Evolutionary conservation across 2,329 filamentous ascomycete species (phyloP), one percentile per base, ranked within the genome.

Genomic region (Ophiobolus disseminans): DNA sequence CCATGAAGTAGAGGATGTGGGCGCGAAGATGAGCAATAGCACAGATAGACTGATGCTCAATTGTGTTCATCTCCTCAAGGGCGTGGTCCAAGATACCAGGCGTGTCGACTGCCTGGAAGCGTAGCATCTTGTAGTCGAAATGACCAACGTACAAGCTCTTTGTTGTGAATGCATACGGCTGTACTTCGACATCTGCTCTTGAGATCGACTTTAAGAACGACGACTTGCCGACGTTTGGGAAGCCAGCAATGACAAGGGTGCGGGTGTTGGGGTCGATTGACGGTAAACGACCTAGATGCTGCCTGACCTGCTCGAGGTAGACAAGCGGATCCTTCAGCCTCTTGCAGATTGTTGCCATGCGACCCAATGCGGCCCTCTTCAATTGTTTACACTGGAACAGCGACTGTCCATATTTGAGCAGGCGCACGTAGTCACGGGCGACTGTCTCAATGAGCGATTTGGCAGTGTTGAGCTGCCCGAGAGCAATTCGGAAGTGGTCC

Each of bases 371-470:
- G 41, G 95, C 94, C 58, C 90, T 85, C 86, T 99, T 99, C 68
- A 99, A 86, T 80, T 97, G 92, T 80, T 99, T 99, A 84, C 93
- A 97, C 80, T 99, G 94, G 81, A 93, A 99, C 58, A 99, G 83
- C 19, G 63, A 68, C 87, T 95, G 80, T 45, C 91, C 92, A 78
- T 99, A 97, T 82, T 96, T 95, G 74, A 96, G 84, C 36, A 99
- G 84, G 60, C 94, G 90, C 55, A 99, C 91, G 70, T 99, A 99
- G 75, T 99, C 94, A 70, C 94, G 86, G 52, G 90, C 89, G 56
- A 99, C 94, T 45, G 92, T 95, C 82, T 99, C 94, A 47, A 99
- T 95, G 58, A 97, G 80, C 69, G 95, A 90, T 80, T 97, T 97
- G 42, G 94, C 94, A 4, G 94, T 97, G 34, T 91, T 95, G 36